Evolutionary conservation across 2,329 filamentous ascomycete species (phyloP).

Genomic region (Botryosphaeria dothidea): DNA sequence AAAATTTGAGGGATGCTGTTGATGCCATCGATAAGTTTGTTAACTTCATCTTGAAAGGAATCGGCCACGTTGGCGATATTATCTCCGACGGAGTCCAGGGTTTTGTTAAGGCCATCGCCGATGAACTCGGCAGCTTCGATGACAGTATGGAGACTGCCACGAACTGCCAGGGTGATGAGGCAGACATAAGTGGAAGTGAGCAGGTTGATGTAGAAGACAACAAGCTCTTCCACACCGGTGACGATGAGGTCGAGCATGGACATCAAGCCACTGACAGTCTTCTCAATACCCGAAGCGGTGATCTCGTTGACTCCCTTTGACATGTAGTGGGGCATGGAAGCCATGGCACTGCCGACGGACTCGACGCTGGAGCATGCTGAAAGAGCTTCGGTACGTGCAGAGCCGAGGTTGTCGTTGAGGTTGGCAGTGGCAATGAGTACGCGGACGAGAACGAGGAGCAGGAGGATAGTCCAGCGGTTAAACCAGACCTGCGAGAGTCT

Average conservation of each 20-base stretch:
- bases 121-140: conserved; percentile 63
- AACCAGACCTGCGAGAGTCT: conserved; percentile 95
- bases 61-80: conserved; percentile 56
- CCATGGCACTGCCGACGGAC: conserved; percentile 90
- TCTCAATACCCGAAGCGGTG: conserved; percentile 76
- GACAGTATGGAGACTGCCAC: conserved; percentile 74
- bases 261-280: conserved; percentile 77
- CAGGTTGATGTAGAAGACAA: conserved; percentile 91
- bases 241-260: conserved; percentile 75
- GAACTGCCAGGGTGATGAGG: conserved; percentile 79
- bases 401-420: conserved; percentile 71
- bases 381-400: conserved; percentile 78
- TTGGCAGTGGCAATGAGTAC: conserved; percentile 73
- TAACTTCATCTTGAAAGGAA: conserved; percentile 54
- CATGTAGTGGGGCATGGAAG: conserved; percentile 96
- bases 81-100: conserved; percentile 58
- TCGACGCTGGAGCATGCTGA: conserved; percentile 91
- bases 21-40: conserved; percentile 39
- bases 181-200: conserved; percentile 89
- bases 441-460: conserved; percentile 81
- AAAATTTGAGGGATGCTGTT: conserved; percentile 40
- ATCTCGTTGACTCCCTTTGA: conserved; percentile 85
- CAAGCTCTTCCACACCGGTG: conserved; percentile 80
- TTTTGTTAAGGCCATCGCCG: conserved; percentile 61
- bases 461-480: conserved; percentile 92